phyloP scores from a whole-genome alignment of 2,329 filamentous ascomycete genomes.

The Fusarium newnesense region DNA sequence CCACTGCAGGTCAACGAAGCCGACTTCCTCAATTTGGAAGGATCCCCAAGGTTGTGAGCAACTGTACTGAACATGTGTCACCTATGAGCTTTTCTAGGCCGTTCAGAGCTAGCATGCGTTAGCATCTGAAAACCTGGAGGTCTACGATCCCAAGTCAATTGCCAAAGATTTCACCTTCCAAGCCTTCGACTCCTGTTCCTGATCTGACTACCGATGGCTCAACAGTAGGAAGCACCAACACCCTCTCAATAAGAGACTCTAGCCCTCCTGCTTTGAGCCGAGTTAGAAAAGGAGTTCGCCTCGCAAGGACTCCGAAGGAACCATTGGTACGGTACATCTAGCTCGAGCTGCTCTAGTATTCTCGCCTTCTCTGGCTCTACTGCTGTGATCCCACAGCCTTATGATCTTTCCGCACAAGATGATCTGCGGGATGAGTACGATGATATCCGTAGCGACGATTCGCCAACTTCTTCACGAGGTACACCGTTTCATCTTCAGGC shows the following conservation, averaged over 20 bases:
- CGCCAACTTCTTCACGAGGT: slow-evolving; percentile 66
- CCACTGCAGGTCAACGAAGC: slow-evolving; percentile 52
- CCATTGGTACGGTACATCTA: slow-evolving; percentile 52
- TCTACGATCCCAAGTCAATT: slow-evolving; percentile 51
- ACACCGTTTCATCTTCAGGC: slow-evolving; percentile 67
- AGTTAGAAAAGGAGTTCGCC: slow-evolving; percentile 70
- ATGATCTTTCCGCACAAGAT: slow-evolving; percentile 76
- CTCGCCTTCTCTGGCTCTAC: slow-evolving; percentile 71
- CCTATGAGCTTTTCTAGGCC: slow-evolving; percentile 88
- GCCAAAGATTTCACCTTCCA: slow-evolving; percentile 59
- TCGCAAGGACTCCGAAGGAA: slow-evolving; percentile 76
- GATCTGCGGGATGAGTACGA: slow-evolving; percentile 97
- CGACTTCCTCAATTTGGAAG: slow-evolving; percentile 84
- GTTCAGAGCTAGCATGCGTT: slow-evolving; percentile 67
- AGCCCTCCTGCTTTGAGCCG: slow-evolving; percentile 43
- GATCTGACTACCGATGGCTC: slow-evolving; percentile 52
- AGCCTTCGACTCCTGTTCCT: slow-evolving; percentile 50
- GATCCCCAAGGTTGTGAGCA: slow-evolving; percentile 83
- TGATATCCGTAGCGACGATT: slow-evolving; percentile 73
- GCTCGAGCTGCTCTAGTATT: slow-evolving; percentile 73
- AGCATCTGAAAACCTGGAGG: slow-evolving; percentile 44
- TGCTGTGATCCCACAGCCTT: slow-evolving; percentile 71
- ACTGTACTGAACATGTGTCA: slow-evolving; percentile 72
- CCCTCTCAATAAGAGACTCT: slow-evolving; percentile 46
- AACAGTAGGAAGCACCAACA: slow-evolving; percentile 47